phyloP scores from a whole-genome alignment of 768 basidiomycete genomes.

The Kwoniella newhampshirensis region DNA sequence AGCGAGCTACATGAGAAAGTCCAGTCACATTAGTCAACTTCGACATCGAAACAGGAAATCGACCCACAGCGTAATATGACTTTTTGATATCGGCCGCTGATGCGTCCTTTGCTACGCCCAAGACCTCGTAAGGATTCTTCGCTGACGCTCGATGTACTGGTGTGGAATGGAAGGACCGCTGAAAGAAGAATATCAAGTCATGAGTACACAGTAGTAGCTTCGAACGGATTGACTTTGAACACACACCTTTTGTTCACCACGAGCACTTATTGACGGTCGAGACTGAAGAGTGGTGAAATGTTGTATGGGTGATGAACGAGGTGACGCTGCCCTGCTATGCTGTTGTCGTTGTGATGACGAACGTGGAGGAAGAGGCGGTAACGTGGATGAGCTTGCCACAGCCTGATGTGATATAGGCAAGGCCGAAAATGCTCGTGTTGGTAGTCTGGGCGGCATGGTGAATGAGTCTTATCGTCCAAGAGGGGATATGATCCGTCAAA shows the following conservation, averaged over 20 bases:
- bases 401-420: constrained; percentile 24
- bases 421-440: constrained; percentile 23
- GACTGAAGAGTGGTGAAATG: constrained; percentile 9
- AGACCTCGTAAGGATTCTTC: constrained; percentile 86
- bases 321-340: constrained; percentile 12
- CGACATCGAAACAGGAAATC: not conserved
- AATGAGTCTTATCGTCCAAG: not conserved
- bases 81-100: constrained; percentile 91
- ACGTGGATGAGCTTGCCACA: constrained; percentile 25
- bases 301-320: constrained; percentile 10
- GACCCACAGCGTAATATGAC: constrained; percentile 83
- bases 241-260: constrained; percentile 4
- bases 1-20: constrained; percentile 67
- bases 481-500: not conserved
- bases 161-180: constrained; percentile 79
- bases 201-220: not conserved
- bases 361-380: constrained; percentile 20
- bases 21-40: not conserved
- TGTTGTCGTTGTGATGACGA: not conserved
- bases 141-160: constrained; percentile 58
- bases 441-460: constrained; percentile 37
- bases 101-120: constrained; percentile 84
- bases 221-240: not conserved
- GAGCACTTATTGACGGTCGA: not conserved
- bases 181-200: constrained; percentile 13